Evolutionary conservation across 148 eudicot species (phyloP).

Genomic region (Vaccinium corymbosum): DNA sequence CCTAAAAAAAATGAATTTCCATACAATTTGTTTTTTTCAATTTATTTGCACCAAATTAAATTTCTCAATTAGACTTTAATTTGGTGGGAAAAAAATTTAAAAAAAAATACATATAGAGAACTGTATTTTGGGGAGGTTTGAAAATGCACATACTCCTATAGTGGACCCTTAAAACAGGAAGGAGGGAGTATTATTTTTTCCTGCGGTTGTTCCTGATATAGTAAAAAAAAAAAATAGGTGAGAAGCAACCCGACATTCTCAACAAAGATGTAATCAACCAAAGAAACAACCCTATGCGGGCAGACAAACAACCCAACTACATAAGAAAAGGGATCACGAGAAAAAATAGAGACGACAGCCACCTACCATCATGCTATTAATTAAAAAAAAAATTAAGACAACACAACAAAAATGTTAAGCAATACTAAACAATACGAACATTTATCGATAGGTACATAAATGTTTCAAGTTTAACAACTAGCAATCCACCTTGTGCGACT

Average conservation of each 20-base stretch:
- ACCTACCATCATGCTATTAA: not conserved
- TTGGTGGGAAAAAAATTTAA: too few species aligned
- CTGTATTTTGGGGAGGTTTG: too few species aligned
- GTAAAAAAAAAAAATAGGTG: not conserved
- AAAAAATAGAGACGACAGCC: not conserved
- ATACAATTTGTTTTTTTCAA: too few species aligned
- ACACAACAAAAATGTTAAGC: not conserved
- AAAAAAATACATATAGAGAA: too few species aligned
- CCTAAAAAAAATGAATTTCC: too few species aligned
- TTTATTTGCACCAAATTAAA: too few species aligned
- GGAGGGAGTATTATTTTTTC: not conserved
- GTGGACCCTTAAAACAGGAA: too few species aligned
- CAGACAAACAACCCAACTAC: not conserved
- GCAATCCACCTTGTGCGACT: constrained; percentile 25
- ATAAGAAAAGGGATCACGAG: not conserved
- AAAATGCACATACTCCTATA: too few species aligned
- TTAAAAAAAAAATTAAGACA: not conserved
- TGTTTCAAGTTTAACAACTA: not conserved
- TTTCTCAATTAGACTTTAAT: too few species aligned
- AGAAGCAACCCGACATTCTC: not conserved
- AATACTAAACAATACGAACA: not conserved
- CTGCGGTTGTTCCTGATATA: not conserved
- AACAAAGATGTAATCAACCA: not conserved
- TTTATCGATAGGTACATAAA: not conserved
- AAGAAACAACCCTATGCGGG: not conserved